Base-by-base conservation (phyloP, 2,329 filamentous ascomycete species). In the Trichoderma endophyticum region DNA sequence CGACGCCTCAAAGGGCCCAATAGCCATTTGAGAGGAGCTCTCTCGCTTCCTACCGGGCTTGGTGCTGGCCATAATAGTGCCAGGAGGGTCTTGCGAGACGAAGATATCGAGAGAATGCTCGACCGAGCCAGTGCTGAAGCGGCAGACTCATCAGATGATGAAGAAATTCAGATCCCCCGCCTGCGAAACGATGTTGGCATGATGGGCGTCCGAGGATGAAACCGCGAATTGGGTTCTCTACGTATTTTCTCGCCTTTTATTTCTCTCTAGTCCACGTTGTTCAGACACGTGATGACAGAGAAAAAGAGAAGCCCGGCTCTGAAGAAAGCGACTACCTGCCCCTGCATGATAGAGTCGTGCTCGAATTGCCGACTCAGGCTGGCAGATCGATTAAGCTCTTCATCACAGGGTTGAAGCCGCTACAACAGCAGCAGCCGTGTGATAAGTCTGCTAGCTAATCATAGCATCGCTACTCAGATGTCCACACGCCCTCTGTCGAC, bases 31-130 rank as follows among this genome's bases (percentile, higher is more conserved):
- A 76, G 82, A 28, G 83, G 81, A 57, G 77, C 81, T 2, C 77
- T 89, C 9, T 86, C 86, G 3, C 78, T 88, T 24, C 85, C 88
- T 1, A 83, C 83, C 6, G 87, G 86, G 0, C 79, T 89, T 7
- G 82, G 83, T 6, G 73, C 79, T 57, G 83, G 75, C 77, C 83
- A 71, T 78, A 84, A 75, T 78, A 82, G 73, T 32, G 75, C 75
- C 21, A 76, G 80, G 61, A 80, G 77, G n/a, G 78, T 80, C 5
- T 75, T 89, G 51, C 82, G 82, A 2, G 87, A 89, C 48, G 86
- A 87, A 56, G 87, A 90, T 51, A 88, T 90, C 71, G 87, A 90
- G 72, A 82, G 84, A 48, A 88, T 90, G 85, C 80, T 90, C 54
- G 87, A 89, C 71, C 83, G 83, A 43, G 86, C 83, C 3, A 85